Evolutionary conservation across 805 yeast genomes (phyloP).

Genomic region (Starmerella roubikii): DNA sequence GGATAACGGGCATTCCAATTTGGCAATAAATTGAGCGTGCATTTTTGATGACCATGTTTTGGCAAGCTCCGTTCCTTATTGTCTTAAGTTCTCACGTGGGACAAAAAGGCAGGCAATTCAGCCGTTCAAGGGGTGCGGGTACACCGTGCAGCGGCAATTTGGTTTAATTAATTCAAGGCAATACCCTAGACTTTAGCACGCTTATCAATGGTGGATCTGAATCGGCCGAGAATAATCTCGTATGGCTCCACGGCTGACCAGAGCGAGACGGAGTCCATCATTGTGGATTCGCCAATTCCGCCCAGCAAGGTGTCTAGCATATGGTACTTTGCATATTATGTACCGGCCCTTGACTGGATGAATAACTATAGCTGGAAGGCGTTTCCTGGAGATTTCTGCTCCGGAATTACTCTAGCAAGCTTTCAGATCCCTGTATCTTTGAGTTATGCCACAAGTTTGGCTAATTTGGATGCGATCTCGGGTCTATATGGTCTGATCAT

Average conservation of each 20-base stretch:
- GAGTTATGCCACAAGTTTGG: conserved; percentile 70
- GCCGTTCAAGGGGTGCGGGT: too few species aligned
- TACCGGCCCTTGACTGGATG: conserved; percentile 46
- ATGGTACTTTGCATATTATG: conserved; percentile 35
- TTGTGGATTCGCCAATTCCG: background rate
- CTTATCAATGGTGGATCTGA: too few species aligned
- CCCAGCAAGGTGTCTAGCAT: background rate
- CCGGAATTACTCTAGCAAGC: conserved; percentile 78
- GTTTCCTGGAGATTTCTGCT: conserved; percentile 51
- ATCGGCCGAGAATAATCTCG: too few species aligned
- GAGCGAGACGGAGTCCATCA: background rate
- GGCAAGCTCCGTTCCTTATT: too few species aligned
- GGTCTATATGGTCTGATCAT: conserved; percentile 66
- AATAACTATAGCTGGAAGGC: conserved; percentile 29
- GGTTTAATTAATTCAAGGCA: too few species aligned
- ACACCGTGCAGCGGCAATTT: too few species aligned
- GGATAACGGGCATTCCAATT: too few species aligned
- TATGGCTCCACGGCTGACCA: background rate
- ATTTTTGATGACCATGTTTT: too few species aligned
- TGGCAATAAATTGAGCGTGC: too few species aligned
- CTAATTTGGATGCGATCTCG: conserved; percentile 67
- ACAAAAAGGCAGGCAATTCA: too few species aligned
- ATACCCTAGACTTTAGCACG: too few species aligned
- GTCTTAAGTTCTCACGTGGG: too few species aligned
- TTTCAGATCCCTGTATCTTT: conserved; percentile 85